Evolutionary conservation across 1,139 yeast genomes (phyloP).

Genomic region (Hansenula sp.): DNA sequence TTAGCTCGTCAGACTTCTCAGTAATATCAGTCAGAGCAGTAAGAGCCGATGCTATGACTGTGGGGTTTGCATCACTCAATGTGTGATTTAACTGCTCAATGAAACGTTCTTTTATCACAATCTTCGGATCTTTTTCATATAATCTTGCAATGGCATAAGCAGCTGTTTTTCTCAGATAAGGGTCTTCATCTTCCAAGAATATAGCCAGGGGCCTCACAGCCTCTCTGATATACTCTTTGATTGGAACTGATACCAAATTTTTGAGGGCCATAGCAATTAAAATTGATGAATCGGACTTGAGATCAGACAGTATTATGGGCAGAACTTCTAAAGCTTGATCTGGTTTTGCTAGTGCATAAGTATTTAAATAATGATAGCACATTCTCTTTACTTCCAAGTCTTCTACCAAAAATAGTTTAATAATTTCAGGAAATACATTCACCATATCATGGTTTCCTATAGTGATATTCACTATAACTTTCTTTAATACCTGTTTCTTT

Average conservation of each 20-base stretch:
- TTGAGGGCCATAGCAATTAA: slow-evolving; percentile 55
- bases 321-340: slow-evolving; percentile 52
- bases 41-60: slow-evolving; percentile 69
- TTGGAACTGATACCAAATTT: slow-evolving; percentile 58
- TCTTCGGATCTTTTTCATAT: slow-evolving; percentile 50
- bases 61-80: slow-evolving; percentile 48
- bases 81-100: slow-evolving; percentile 54
- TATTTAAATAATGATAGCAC: slow-evolving; percentile 55
- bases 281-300: slow-evolving; percentile 35
- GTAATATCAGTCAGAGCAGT: slow-evolving; percentile 66
- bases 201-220: slow-evolving; percentile 33
- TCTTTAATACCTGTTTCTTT: slow-evolving; percentile 62
- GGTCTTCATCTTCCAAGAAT: slow-evolving; percentile 47
- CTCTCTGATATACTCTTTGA: slow-evolving; percentile 46
- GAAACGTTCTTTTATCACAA: slow-evolving; percentile 43
- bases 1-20: slow-evolving; percentile 40
- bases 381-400: slow-evolving; percentile 74
- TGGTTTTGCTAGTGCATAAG: slow-evolving; percentile 59
- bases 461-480: slow-evolving; percentile 78
- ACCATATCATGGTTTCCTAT: slow-evolving; percentile 79
- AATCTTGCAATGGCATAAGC: slow-evolving; percentile 67
- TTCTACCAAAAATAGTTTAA: slow-evolving; percentile 53
- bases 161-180: slow-evolving; percentile 65
- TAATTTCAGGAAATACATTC: slow-evolving; percentile 60
- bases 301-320: slow-evolving; percentile 52